Conservation (phyloP, 768 basidiomycete genomes). For the Psilocybe tampanensis region DNA sequence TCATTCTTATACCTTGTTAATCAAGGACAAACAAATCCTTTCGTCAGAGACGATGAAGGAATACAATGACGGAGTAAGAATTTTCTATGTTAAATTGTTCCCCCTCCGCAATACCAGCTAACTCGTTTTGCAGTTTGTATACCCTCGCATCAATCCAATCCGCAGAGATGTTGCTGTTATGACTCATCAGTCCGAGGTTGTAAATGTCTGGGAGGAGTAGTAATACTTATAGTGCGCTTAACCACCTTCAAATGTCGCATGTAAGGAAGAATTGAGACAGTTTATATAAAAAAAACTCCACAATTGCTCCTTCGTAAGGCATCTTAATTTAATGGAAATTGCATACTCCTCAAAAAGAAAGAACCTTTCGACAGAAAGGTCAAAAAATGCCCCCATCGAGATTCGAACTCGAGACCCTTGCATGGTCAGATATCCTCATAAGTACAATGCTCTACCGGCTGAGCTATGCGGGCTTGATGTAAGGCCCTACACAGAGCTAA, state of each 20-base stretch:
- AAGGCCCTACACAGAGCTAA: neutral
- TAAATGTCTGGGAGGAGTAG: conserved; percentile 55
- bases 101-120: too few relatives aligned
- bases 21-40: conserved; percentile 78
- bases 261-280: too few relatives aligned
- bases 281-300: too few relatives aligned
- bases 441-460: conserved; percentile 63
- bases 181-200: conserved; percentile 84
- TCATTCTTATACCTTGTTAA: conserved; percentile 58
- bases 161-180: conserved; percentile 80
- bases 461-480: conserved; percentile 51
- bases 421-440: conserved; percentile 53
- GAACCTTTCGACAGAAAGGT: neutral
- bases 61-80: conserved; percentile 75
- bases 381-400: conserved; percentile 49
- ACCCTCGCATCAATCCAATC: conserved; percentile 78
- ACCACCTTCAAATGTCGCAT: too few relatives aligned
- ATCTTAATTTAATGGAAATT: neutral
- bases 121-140: conserved; percentile 64
- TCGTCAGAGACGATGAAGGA: conserved; percentile 83
- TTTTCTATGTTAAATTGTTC: neutral
- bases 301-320: too few relatives aligned
- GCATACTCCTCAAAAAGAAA: neutral
- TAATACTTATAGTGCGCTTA: too few relatives aligned
- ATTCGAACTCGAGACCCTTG: conserved; percentile 61